These are phyloP conservation scores for Gyromitra esculenta DNA, from an alignment of 2,329 filamentous ascomycete genomes.

Conservation along the genomic window DNA sequence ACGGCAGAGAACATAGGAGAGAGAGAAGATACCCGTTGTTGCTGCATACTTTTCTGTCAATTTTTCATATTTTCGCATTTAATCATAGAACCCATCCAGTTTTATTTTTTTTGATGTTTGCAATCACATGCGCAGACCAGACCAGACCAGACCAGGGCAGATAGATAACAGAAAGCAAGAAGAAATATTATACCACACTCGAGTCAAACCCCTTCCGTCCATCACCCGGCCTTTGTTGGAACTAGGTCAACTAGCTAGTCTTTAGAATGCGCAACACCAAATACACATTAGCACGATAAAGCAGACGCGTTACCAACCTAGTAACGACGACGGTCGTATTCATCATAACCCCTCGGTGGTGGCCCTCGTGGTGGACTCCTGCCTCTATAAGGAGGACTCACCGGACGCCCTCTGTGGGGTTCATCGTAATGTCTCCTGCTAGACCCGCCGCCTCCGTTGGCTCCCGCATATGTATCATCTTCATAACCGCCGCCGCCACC, in stretches of 20 bases:
- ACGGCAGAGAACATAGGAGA: slow-evolving; percentile 7
- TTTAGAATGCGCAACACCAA: slow-evolving; percentile 45
- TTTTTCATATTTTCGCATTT: slow-evolving; percentile 14
- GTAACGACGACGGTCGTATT: slow-evolving; percentile 57
- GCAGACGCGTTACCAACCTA: slow-evolving; percentile 53
- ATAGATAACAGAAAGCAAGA: slow-evolving; percentile 21
- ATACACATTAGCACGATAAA: slow-evolving; percentile 52
- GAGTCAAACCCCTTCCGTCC: slow-evolving; percentile 3
- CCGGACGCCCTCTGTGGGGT: slow-evolving; percentile 54
- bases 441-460: slow-evolving; percentile 55
- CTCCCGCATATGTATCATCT: slow-evolving; percentile 52
- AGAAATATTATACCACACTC: slow-evolving; percentile 44
- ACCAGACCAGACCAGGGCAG: not conserved
- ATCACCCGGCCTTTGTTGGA: slow-evolving; percentile 28
- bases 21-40: slow-evolving; percentile 5
- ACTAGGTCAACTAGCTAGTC: slow-evolving; percentile 51
- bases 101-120: slow-evolving; percentile 37
- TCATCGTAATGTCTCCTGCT: slow-evolving; percentile 57
- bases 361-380: slow-evolving; percentile 53
- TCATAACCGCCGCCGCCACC: slow-evolving; percentile 46
- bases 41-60: slow-evolving; percentile 24
- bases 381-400: slow-evolving; percentile 54
- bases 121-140: slow-evolving; percentile 21
- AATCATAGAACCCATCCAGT: slow-evolving; percentile 33
- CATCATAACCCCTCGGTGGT: slow-evolving; percentile 56